Conservation (phyloP, 176 grass and related monocot genomes). For the Calamus simplicifolius region DNA sequence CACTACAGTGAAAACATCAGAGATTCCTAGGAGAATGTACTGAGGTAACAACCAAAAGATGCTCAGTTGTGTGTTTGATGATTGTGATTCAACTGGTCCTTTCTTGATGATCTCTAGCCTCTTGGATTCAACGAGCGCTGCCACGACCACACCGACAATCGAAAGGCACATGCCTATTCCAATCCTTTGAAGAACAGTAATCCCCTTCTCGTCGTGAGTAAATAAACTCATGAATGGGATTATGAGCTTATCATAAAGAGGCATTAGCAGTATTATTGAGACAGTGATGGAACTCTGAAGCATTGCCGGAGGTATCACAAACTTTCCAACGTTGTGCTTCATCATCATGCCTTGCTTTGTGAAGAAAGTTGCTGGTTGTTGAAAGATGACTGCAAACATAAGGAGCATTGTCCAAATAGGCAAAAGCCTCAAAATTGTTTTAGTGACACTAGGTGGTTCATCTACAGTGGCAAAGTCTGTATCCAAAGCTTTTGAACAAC, state of each 20-base stretch:
- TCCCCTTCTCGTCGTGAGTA: conserved; percentile 37
- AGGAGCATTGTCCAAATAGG: conserved; percentile 74
- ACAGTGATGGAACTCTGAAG: conserved; percentile 84
- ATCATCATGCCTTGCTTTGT: conserved; percentile 88
- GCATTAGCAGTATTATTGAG: conserved; percentile 88
- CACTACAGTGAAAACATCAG: conserved; percentile 70
- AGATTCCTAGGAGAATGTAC: conserved; percentile 62
- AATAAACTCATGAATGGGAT: conserved; percentile 29
- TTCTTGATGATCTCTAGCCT: conserved; percentile 12
- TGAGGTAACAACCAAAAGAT: conserved; percentile 83
- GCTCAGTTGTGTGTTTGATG: conserved; percentile 1
- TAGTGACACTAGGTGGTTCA: conserved; percentile 36
- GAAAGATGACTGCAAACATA: conserved; percentile 92
- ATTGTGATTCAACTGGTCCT: background rate
- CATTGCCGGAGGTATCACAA: conserved; percentile 76
- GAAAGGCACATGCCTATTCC: conserved; percentile 79
- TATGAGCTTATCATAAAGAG: conserved; percentile 62
- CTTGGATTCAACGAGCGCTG: conserved; percentile 48
- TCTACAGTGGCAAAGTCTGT: conserved; percentile 1
- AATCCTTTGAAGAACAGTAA: conserved; percentile 80
- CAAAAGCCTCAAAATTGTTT: conserved; percentile 45
- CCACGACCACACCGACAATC: conserved; percentile 50
- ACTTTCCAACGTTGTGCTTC: conserved; percentile 43
- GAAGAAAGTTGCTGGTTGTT: conserved; percentile 89
- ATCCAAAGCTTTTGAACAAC: background rate